Percentiles rank a stretch among this genome's conserved stretches.
Conservation (phyloP, 2,329 filamentous ascomycete species). For the Fusarium keratoplasticum region DNA sequence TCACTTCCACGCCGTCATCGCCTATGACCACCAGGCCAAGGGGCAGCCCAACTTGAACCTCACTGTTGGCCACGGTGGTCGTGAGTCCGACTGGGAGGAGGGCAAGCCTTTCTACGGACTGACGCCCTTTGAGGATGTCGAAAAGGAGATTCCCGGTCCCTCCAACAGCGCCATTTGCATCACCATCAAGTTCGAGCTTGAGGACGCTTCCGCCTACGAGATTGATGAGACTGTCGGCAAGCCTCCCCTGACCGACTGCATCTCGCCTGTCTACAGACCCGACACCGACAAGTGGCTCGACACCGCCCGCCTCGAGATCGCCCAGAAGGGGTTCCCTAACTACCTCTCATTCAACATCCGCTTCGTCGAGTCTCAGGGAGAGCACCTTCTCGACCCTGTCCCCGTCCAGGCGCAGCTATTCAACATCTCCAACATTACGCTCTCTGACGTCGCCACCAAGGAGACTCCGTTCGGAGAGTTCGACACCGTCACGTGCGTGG, state of each 20-base stretch:
- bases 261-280: background rate
- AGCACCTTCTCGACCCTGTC: background rate
- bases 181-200: conserved; percentile 16
- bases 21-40: background rate
- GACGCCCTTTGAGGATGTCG: background rate
- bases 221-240: background rate
- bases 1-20: conserved; percentile 21
- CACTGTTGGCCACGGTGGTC: conserved; percentile 20
- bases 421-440: conserved; percentile 12
- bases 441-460: background rate
- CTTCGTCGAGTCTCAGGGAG: conserved; percentile 20
- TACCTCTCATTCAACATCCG: conserved; percentile 34
- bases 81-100: background rate
- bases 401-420: conserved; percentile 21
- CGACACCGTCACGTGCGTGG: conserved; percentile 11
- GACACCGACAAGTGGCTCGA: conserved; percentile 19
- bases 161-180: conserved; percentile 22
- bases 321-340: conserved; percentile 13
- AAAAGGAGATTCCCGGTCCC: background rate
- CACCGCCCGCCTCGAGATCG: conserved; percentile 31
- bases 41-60: conserved; percentile 6
- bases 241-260: background rate
- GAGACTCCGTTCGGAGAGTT: background rate
- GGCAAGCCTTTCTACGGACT: background rate
- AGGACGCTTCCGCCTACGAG: background rate